A percentile compares a stretch with the other conserved stretches of the same genome.
These are phyloP conservation scores for Thraustochytrium sp. DNA, from an alignment of 352 stramenopile species.

Conservation along the genomic window DNA sequence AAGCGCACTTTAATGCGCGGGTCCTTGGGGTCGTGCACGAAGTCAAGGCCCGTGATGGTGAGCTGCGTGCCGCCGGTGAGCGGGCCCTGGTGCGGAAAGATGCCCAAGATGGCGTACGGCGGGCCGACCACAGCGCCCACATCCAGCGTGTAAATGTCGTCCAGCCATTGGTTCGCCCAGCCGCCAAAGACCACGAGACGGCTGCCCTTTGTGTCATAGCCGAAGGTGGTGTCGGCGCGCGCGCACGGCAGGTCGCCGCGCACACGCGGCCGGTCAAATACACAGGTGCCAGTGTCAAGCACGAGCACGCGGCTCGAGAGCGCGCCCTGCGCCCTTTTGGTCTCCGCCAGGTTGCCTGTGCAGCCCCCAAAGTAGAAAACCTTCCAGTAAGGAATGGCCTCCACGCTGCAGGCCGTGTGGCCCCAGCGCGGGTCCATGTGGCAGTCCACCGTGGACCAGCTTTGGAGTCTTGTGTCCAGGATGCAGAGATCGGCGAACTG, in stretches of 20 bases:
- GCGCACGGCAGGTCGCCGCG: slow-evolving; percentile 69
- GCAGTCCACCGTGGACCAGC: slow-evolving; percentile 72
- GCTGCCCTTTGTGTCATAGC: slow-evolving; percentile 81
- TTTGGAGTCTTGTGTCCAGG: slow-evolving; percentile 73
- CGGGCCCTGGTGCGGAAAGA: slow-evolving; percentile 79
- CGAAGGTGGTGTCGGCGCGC: slow-evolving; percentile 83
- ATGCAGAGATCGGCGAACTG: slow-evolving; percentile 93
- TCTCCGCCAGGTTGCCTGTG: slow-evolving; percentile 79
- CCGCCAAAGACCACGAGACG: slow-evolving; percentile 88
- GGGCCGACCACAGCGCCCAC: slow-evolving; percentile 88
- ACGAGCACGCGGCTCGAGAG: slow-evolving; percentile 82
- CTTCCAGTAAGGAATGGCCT: slow-evolving; percentile 92
- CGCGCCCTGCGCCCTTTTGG: slow-evolving; percentile 61
- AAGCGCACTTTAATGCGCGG: slow-evolving; percentile 76
- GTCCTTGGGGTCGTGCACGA: slow-evolving; percentile 60
- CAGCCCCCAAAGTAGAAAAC: slow-evolving; percentile 95
- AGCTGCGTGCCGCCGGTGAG: slow-evolving; percentile 85
- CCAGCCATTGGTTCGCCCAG: slow-evolving; percentile 91
- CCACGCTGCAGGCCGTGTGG: slow-evolving; percentile 83
- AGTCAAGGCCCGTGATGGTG: slow-evolving; percentile 83
- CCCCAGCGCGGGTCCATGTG: slow-evolving; percentile 79
- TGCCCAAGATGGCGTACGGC: slow-evolving; percentile 84
- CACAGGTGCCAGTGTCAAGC: slow-evolving; percentile 80
- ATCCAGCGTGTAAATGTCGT: slow-evolving; percentile 82
- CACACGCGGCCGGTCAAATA: slow-evolving; percentile 72